Evolutionary conservation across 2,329 filamentous ascomycete genomes (phyloP), one percentile per base, ranked within the genome.

Genomic region (Kalaharituber pfeilii): DNA sequence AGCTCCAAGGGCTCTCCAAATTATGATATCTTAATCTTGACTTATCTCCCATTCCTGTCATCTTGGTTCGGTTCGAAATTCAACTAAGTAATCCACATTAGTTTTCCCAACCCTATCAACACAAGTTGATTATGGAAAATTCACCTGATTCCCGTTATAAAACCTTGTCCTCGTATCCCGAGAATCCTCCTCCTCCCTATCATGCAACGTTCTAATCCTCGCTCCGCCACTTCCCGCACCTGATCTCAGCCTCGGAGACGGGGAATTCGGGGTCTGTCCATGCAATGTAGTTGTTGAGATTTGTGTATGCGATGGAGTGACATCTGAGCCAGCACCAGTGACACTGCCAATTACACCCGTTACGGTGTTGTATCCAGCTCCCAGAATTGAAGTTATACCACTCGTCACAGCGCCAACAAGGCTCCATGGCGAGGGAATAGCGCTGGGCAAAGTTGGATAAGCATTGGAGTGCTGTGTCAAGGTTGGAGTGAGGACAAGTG

Each of bases 401-500:
- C 58, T 62, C 7, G 68, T 59, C 2, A 62, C 67, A 9, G 65
- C 63, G 9, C 66, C 64, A 1, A 69, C 66, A 62, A 83, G 83
- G 1, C 79, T 79, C 24, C 77, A 73, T 1, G 74, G 75, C 60
- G 75, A 80, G 1, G 73, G 42, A 45, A 45, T 45, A 20, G 20
- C 15, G 20, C 42, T 24, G 2, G n/a, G n/a, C n/a, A 45, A 1
- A 24, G 15, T 9, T 24, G 42, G 42, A 24, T 45, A 45, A 15
- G 42, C 42, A 13, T 22, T 13, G 18, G 42, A 13, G 5, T 25
- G 18, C 8, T 22, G 3, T 47, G n/a, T 25, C 22, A 20, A 5
- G 1, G 86, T 76, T 0, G 86, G 86, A 0, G 89, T 75, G 49
- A 95, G 76, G 8, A 95, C 80, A 2, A 95, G 72, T 0, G 86